These are phyloP conservation scores for Penicillium arizonense DNA, from an alignment of 495 filamentous ascomycete species.

Conservation along the genomic window DNA sequence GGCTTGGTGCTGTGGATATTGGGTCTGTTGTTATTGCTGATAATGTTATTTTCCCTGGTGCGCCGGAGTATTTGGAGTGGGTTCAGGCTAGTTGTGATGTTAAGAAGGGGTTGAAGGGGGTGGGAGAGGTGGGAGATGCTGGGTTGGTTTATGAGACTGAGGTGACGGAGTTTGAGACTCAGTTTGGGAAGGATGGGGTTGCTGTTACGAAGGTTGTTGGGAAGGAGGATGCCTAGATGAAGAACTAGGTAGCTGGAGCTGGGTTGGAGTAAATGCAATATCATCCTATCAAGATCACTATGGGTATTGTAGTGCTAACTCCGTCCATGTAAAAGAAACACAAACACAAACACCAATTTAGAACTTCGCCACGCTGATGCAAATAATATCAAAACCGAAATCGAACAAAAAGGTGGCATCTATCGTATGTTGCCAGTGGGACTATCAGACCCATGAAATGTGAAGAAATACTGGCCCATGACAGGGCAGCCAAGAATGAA, in stretches of 20 bases:
- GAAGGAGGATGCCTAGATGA: too few relatives aligned
- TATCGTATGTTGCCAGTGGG: neutral
- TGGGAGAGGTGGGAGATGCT: too few relatives aligned
- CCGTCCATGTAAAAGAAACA: too few relatives aligned
- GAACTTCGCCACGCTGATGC: conserved; percentile 32
- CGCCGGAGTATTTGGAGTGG: conserved; percentile 33
- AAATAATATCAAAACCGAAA: conserved; percentile 15
- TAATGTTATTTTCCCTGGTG: conserved; percentile 18
- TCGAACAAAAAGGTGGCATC: neutral
- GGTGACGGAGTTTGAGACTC: too few relatives aligned
- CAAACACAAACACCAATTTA: conserved; percentile 10
- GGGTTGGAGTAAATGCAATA: too few relatives aligned
- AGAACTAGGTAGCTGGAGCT: too few relatives aligned
- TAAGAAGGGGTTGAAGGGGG: too few relatives aligned
- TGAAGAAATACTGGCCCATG: neutral
- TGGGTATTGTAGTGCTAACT: too few relatives aligned
- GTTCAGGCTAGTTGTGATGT: conserved; percentile 12
- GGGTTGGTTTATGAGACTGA: too few relatives aligned
- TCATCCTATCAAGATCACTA: neutral
- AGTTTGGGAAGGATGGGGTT: too few relatives aligned
- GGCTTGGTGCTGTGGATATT: conserved; percentile 19
- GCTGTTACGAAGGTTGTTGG: too few relatives aligned
- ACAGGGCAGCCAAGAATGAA: neutral
- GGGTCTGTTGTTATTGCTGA: conserved; percentile 22
- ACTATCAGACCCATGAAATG: neutral